A percentile compares a stretch with the other conserved stretches of the same genome.
Evolutionary conservation across 2,329 filamentous ascomycete genomes (phyloP).

Genomic region (Pseudogymnoascus sp.): DNA sequence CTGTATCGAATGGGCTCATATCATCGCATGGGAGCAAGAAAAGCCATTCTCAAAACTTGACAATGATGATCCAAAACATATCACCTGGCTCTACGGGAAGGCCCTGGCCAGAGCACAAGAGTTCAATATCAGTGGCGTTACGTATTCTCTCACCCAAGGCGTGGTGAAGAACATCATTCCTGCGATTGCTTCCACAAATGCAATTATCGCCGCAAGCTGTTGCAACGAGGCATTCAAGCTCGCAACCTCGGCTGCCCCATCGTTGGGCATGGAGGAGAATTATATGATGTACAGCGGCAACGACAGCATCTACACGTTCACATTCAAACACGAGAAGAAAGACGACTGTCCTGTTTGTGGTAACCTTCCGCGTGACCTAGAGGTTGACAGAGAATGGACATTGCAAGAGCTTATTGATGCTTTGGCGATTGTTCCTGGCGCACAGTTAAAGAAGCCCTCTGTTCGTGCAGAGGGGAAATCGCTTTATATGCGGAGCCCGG

Average conservation of each 20-base stretch:
- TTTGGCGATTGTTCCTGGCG: slow-evolving; percentile 74
- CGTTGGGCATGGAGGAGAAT: slow-evolving; percentile 70
- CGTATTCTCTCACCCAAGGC: slow-evolving; percentile 91
- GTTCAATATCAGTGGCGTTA: slow-evolving; percentile 87
- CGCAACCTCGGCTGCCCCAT: slow-evolving; percentile 72
- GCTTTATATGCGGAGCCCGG: slow-evolving; percentile 81
- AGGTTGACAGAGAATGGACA: slow-evolving; percentile 63
- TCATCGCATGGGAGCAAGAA: slow-evolving; percentile 91
- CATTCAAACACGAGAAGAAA: slow-evolving; percentile 91
- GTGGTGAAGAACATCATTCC: slow-evolving; percentile 99
- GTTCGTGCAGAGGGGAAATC: slow-evolving; percentile 73
- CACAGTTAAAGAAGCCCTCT: slow-evolving; percentile 90
- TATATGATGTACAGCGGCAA: slow-evolving; percentile 99
- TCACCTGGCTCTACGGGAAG: slow-evolving; percentile 91
- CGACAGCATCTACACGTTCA: slow-evolving; percentile 93
- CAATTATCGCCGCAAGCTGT: slow-evolving; percentile 89
- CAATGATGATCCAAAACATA: slow-evolving; percentile 93
- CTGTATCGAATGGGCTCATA: slow-evolving; percentile 97
- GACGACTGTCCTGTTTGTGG: slow-evolving; percentile 93
- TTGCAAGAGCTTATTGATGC: slow-evolving; percentile 80
- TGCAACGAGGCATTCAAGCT: slow-evolving; percentile 98
- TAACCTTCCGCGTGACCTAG: slow-evolving; percentile 67
- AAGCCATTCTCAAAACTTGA: slow-evolving; percentile 80
- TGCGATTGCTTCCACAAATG: slow-evolving; percentile 95
- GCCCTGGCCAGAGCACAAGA: slow-evolving; percentile 74